Conservation (phyloP, 106 monocot species). For the Agapanthus africanus region DNA sequence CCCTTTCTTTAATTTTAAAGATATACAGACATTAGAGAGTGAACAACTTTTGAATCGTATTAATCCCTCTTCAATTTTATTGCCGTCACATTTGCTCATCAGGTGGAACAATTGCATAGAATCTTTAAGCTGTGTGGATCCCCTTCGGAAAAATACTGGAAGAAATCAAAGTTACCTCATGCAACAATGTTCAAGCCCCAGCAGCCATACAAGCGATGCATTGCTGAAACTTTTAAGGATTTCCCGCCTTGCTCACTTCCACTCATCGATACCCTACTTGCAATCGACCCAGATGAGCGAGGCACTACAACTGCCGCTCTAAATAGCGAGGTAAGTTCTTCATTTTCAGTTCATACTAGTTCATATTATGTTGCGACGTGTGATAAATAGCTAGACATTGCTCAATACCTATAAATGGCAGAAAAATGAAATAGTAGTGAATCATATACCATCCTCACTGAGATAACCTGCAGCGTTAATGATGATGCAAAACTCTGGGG, state of each 20-base stretch:
- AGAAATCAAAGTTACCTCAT: conserved; percentile 40
- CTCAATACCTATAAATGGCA: too few species aligned
- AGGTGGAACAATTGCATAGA: conserved; percentile 70
- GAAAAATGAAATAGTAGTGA: too few species aligned
- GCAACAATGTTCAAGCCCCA: conserved; percentile 31
- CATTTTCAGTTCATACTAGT: too few species aligned
- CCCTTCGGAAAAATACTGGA: conserved; percentile 50
- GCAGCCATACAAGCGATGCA: conserved; percentile 31
- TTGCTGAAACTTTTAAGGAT: conserved; percentile 48
- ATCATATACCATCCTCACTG: too few species aligned
- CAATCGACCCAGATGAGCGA: conserved; percentile 43
- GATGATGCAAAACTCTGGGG: too few species aligned
- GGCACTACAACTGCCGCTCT: conserved; percentile 54
- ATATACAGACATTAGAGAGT: too few species aligned
- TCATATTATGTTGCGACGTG: too few species aligned
- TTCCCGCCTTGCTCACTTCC: conserved; percentile 32
- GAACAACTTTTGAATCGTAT: too few species aligned
- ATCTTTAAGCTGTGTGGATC: conserved; percentile 69
- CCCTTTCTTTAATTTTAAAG: too few species aligned
- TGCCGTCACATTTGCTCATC: neutral
- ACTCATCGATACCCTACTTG: conserved; percentile 40
- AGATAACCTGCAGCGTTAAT: too few species aligned
- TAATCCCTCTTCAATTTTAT: too few species aligned
- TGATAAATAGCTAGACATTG: too few species aligned
- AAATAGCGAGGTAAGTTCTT: conserved; percentile 36